These are phyloP conservation scores for Phellopilus nigrolimitatus DNA, from an alignment of 1,284 basidiomycete genomes.

Conservation along the genomic window DNA sequence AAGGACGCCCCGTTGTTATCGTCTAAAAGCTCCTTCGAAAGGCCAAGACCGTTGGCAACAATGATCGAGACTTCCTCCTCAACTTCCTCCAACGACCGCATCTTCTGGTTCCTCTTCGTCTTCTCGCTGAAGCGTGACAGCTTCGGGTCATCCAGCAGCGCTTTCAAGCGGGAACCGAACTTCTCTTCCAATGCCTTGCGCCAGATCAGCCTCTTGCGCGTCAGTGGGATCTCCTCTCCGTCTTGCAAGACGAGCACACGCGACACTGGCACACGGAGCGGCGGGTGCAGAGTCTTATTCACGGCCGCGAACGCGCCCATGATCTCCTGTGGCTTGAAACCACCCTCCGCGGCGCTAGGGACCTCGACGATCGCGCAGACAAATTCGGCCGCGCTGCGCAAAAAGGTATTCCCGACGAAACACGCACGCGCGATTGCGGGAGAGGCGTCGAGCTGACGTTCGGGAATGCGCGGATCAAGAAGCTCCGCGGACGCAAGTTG, in stretches of 20 bases:
- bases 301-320: conserved; percentile 27
- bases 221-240: conserved; percentile 30
- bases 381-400: conserved; percentile 28
- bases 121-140: conserved; percentile 12
- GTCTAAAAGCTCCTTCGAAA: conserved; percentile 9
- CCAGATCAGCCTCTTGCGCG: conserved; percentile 31
- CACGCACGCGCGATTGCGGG: conserved; percentile 28
- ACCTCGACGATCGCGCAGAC: conserved; percentile 32
- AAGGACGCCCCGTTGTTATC: conserved; percentile 27
- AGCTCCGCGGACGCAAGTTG: conserved; percentile 34
- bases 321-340: conserved; percentile 22
- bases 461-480: conserved; percentile 29
- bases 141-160: conserved; percentile 6
- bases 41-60: conserved; percentile 14
- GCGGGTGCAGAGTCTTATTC: conserved; percentile 31
- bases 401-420: conserved; percentile 32
- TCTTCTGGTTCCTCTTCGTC: neutral
- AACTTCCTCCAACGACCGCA: conserved; percentile 5
- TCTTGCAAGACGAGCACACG: conserved; percentile 29
- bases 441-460: conserved; percentile 27
- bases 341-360: conserved; percentile 8
- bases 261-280: conserved; percentile 32
- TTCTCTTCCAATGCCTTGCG: conserved; percentile 31
- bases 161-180: conserved; percentile 6
- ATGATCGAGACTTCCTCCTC: conserved; percentile 8